These are phyloP conservation scores for Leonotis leonurus DNA, from an alignment of 257 asterid genomes.

Conservation along the genomic window DNA sequence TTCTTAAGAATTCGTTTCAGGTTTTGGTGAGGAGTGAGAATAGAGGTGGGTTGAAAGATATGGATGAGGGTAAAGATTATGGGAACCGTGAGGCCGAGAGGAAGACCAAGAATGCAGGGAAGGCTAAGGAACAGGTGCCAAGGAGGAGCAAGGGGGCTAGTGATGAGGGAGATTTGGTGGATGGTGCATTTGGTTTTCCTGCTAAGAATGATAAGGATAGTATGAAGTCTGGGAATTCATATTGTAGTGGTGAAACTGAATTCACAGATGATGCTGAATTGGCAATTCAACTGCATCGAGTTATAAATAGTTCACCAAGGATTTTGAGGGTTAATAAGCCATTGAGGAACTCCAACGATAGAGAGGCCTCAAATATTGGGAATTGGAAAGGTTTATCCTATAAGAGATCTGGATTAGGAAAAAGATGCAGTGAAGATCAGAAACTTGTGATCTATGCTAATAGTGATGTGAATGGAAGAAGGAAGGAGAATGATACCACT, in stretches of 20 bases:
- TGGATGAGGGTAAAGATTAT: constrained; percentile 19
- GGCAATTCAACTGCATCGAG: constrained; percentile 56
- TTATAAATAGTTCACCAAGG: constrained; percentile 54
- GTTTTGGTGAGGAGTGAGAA: constrained; percentile 23
- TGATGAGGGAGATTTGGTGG: constrained; percentile 22
- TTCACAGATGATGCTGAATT: constrained; percentile 39
- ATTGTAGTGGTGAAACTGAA: constrained; percentile 19
- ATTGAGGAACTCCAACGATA: constrained; percentile 16
- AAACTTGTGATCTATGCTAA: constrained; percentile 19
- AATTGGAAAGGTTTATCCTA: constrained; percentile 25
- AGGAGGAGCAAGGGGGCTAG: constrained; percentile 25
- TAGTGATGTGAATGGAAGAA: constrained; percentile 18
- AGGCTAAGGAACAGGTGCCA: constrained; percentile 24
- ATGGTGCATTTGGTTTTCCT: constrained; percentile 20
- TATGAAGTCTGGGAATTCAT: constrained; percentile 19
- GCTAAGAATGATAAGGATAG: constrained; percentile 22
- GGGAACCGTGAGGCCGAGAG: constrained; percentile 23
- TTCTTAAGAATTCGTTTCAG: constrained; percentile 44
- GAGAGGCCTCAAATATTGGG: constrained; percentile 18
- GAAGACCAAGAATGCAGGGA: constrained; percentile 29
- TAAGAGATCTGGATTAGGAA: constrained; percentile 26
- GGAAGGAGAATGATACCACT: constrained; percentile 13
- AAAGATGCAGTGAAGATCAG: constrained; percentile 20
- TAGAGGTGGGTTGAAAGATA: constrained; percentile 21
- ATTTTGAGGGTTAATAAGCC: constrained; percentile 25